Conservation (phyloP, 1,139 yeast genomes). For the Suhomyces yuchorum region DNA sequence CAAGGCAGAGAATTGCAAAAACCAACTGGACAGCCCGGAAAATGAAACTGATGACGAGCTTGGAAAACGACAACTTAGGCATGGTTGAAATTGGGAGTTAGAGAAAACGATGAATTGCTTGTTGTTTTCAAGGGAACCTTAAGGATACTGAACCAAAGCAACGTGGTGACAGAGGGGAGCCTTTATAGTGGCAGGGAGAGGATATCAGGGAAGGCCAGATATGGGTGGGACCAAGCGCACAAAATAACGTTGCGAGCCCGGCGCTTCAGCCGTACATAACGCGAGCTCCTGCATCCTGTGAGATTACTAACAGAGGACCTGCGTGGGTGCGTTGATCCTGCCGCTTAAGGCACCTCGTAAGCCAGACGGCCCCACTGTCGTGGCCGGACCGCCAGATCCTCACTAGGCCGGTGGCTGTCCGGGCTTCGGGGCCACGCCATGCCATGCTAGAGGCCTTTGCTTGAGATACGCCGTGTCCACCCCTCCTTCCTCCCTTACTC, state of each 20-base stretch:
- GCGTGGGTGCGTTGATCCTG: too few relatives aligned
- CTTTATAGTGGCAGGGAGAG: slow-evolving; percentile 1
- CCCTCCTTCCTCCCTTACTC: background rate
- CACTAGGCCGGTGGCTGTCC: too few relatives aligned
- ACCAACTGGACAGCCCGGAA: slow-evolving; percentile 23
- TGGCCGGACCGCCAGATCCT: too few relatives aligned
- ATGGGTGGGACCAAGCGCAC: background rate
- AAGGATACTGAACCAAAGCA: background rate
- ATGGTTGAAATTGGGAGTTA: background rate
- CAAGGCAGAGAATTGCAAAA: slow-evolving; percentile 28
- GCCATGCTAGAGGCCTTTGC: too few relatives aligned
- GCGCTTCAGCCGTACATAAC: slow-evolving; percentile 1
- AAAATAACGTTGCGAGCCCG: slow-evolving; percentile 1
- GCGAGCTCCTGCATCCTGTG: background rate
- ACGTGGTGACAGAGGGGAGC: background rate
- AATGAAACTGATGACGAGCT: slow-evolving; percentile 3
- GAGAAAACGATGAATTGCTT: too few relatives aligned
- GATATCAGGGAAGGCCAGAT: background rate
- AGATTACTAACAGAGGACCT: too few relatives aligned
- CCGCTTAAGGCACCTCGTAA: too few relatives aligned
- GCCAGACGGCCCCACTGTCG: too few relatives aligned
- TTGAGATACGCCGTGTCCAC: too few relatives aligned
- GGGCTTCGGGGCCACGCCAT: too few relatives aligned
- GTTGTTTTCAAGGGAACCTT: background rate
- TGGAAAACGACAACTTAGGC: background rate